Percentiles rank a stretch among this genome's conserved stretches.
Conservation (phyloP, 2,329 filamentous ascomycete species). For the Sclerotinia sclerotiorum region DNA sequence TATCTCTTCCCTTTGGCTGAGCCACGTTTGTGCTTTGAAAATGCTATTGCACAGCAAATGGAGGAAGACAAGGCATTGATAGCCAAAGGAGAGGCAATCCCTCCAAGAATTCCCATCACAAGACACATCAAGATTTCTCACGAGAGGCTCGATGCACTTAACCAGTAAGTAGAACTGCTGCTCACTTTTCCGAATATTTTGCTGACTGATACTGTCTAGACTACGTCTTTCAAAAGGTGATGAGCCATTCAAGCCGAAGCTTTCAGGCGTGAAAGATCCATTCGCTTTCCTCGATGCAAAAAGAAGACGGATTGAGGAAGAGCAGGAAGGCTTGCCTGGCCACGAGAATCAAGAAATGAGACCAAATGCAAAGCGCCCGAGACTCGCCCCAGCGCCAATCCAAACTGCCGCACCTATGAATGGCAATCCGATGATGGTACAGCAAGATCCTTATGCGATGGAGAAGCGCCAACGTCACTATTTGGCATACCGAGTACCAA, state of each 20-base stretch:
- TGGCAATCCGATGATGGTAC: not conserved
- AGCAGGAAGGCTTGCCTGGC: no score
- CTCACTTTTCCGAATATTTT: not conserved
- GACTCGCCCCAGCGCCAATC: not conserved
- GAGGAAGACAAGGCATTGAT: not conserved
- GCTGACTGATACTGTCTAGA: not conserved
- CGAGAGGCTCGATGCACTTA: not conserved
- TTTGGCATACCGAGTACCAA: not conserved
- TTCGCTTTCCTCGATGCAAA: not conserved
- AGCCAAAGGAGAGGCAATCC: not conserved
- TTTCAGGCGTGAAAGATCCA: no score
- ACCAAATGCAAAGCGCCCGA: not conserved
- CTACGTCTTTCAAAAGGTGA: not conserved
- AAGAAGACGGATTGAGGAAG: not conserved
- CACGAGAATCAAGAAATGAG: accelerated
- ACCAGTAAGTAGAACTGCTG: not conserved
- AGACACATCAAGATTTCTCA: not conserved
- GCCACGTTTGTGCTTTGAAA: not conserved
- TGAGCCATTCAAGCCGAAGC: not conserved
- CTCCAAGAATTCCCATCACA: not conserved
- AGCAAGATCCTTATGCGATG: no score
- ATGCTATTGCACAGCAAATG: accelerated
- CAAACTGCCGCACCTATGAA: accelerated
- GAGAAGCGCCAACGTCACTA: not conserved
- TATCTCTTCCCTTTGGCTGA: not conserved